Evolutionary conservation across 768 basidiomycete species (phyloP), one percentile per base, ranked within the genome.

Genomic region (Scleroderma bovista): DNA sequence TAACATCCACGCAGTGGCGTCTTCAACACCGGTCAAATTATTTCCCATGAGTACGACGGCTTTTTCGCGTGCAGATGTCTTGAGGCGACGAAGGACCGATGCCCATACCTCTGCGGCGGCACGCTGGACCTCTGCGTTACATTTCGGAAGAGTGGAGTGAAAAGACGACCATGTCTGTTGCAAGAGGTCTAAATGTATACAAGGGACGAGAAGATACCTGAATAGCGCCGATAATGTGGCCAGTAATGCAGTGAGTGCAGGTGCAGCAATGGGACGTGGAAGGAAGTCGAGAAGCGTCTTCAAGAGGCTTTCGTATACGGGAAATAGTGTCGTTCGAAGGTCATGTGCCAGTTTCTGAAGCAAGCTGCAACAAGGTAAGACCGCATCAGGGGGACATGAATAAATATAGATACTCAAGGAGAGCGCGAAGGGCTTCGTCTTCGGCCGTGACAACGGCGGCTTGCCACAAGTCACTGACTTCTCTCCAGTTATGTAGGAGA

Each of bases 71-170:
- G 75, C 72, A 12, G 76, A 72, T 2, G 71, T 67, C 64, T 89
- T 88, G 46, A 93, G 68, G 56, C 88, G 76, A 44, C 93, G 74
- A 38, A 95, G 59, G 0, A 86, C 76, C 1, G 79, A 80, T 0
- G 84, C 89, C 94, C 91, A 96, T 3, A 91, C 89, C 60, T 96
- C 92, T 1, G 90, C 86, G 10, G 88, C 76, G 1, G 86, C 81
- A 22, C 86, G 71, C 60, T 87, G 87, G 2, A 90, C 77, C 51
- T 93, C 88, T 0, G 80, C 75, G 48, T 77, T 69, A 61, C 86
- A 89, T 50, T 72, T 75, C 3, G 77, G 76, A 9, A 91, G 62
- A 1, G 75, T 69, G 1, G 64, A 60, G 22, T 72, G 71, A 36
- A 91, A 67, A 24, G 67, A 58, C 6, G 63, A 48, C 88, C 88